Percentiles rank a stretch among this genome's conserved stretches.
Conservation (phyloP, 139 green algal genomes). For the Volvox reticuliferus region DNA sequence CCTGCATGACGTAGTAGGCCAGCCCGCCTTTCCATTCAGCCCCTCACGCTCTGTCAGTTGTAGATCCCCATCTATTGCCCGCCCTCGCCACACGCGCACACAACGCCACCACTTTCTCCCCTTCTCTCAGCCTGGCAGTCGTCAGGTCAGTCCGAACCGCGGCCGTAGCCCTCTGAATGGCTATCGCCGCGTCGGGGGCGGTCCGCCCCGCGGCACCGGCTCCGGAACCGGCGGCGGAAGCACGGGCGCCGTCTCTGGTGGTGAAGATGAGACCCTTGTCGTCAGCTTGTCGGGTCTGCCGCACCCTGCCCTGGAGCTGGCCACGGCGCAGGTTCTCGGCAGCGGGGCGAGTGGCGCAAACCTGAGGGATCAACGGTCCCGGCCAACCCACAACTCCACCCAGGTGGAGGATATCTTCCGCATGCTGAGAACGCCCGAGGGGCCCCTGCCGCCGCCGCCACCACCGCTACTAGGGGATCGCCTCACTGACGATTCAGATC, state of each 20-base stretch:
- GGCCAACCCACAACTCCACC: neutral
- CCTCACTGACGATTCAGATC: neutral
- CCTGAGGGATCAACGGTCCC: no score
- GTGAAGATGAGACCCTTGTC: neutral
- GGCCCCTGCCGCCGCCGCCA: slow-evolving; percentile 23
- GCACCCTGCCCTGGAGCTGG: neutral
- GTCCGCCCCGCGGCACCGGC: neutral
- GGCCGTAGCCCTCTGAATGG: neutral
- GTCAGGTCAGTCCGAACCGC: neutral
- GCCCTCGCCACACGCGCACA: neutral
- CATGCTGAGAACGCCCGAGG: neutral
- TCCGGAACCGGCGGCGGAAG: neutral
- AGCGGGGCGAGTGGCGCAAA: neutral
- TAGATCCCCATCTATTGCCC: neutral
- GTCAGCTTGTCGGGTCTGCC: neutral
- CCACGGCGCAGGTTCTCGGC: neutral
- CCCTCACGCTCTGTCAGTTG: no score
- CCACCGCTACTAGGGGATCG: neutral
- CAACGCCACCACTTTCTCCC: neutral
- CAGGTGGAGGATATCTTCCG: neutral
- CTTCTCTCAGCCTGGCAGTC: neutral
- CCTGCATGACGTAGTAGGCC: no score
- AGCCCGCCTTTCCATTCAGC: no score
- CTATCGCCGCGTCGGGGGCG: neutral
- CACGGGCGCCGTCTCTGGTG: neutral